These are phyloP conservation scores for Aspergillus sp. DNA, from an alignment of 2,329 filamentous ascomycete genomes.

Conservation along the genomic window DNA sequence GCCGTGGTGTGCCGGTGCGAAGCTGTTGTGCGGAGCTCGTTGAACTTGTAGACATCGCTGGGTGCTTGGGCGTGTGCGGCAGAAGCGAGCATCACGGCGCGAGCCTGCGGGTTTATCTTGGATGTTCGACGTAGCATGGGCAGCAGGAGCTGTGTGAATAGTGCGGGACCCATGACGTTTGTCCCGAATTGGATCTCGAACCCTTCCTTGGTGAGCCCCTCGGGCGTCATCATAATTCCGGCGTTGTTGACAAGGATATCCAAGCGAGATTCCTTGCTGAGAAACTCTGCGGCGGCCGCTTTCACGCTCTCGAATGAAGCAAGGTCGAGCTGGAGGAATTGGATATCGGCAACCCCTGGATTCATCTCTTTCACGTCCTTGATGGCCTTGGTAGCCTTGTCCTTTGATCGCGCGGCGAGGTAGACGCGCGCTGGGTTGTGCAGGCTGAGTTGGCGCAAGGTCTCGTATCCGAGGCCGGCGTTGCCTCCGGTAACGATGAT, in stretches of 20 bases:
- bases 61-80: conserved; percentile 21
- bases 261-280: conserved; percentile 21
- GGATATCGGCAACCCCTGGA: too few species aligned
- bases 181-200: conserved; percentile 39
- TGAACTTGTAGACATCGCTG: conserved; percentile 25
- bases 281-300: conserved; percentile 15
- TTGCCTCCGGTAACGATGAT: conserved; percentile 54
- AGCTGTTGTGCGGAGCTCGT: conserved; percentile 21
- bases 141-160: conserved; percentile 32
- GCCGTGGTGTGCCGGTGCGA: conserved; percentile 12
- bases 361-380: not conserved
- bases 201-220: conserved; percentile 31
- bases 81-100: conserved; percentile 32
- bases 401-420: conserved; percentile 10
- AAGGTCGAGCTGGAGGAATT: conserved; percentile 14
- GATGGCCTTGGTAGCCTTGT: conserved; percentile 17
- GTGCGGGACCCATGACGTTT: conserved; percentile 33
- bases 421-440: conserved; percentile 17
- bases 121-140: conserved; percentile 26
- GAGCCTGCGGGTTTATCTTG: conserved; percentile 17
- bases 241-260: conserved; percentile 38
- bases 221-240: conserved; percentile 33
- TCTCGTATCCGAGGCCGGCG: conserved; percentile 52
- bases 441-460: conserved; percentile 32
- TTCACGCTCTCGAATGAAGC: conserved; percentile 24